Conservation (phyloP, 2,329 filamentous ascomycete genomes). For the Chaetomium strumarium region DNA sequence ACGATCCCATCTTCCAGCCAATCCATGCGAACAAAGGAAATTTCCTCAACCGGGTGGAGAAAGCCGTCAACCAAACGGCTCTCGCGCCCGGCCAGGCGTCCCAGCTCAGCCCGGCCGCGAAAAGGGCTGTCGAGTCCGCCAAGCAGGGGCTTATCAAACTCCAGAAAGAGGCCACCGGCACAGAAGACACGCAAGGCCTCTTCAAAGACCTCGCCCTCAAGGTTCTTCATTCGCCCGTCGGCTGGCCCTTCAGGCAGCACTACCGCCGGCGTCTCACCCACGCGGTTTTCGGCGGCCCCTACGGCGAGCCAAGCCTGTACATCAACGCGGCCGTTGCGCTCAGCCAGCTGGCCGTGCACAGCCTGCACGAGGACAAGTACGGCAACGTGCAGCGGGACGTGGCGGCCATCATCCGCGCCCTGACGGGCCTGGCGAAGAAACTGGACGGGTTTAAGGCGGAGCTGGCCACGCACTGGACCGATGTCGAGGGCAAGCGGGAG, state of each 20-base stretch:
- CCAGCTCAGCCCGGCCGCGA: constrained; percentile 45
- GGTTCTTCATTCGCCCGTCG: constrained; percentile 49
- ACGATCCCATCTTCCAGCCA: constrained; percentile 42
- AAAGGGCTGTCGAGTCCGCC: constrained; percentile 43
- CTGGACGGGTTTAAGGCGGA: constrained; percentile 60
- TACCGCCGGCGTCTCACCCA: constrained; percentile 60
- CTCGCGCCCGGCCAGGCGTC: constrained; percentile 45
- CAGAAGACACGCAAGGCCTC: constrained; percentile 43
- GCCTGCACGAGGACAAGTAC: constrained; percentile 72
- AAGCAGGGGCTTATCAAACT: constrained; percentile 46
- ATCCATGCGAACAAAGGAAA: constrained; percentile 31
- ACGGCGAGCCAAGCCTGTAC: constrained; percentile 62
- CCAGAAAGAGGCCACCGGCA: constrained; percentile 48
- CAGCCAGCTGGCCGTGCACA: constrained; percentile 63
- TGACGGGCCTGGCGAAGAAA: constrained; percentile 62
- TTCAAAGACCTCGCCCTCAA: constrained; percentile 43
- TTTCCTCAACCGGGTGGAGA: constrained; percentile 41
- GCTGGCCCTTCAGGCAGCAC: constrained; percentile 63
- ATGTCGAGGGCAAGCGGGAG: constrained; percentile 53
- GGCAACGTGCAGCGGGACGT: constrained; percentile 84
- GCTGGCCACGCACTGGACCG: constrained; percentile 71
- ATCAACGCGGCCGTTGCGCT: constrained; percentile 67
- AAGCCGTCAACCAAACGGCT: constrained; percentile 38
- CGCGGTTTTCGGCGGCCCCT: constrained; percentile 67
- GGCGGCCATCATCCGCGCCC: constrained; percentile 63